Evolutionary conservation across 2,329 filamentous ascomycete genomes (phyloP).

Genomic region (Aspergillus melleus): DNA sequence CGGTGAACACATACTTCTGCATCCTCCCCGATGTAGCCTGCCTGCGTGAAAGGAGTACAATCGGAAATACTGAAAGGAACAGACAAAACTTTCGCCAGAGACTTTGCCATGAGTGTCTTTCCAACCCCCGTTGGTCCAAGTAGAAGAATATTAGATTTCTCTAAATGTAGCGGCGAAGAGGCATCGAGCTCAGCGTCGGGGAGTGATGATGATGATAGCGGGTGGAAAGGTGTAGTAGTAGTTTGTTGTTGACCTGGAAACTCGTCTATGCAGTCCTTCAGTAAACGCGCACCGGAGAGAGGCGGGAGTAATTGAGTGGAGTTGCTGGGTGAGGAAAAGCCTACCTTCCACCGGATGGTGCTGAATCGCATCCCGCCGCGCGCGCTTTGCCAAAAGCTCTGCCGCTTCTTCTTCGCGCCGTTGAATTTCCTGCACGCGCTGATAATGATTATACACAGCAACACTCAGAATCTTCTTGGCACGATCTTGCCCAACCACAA

Average conservation of each 20-base stretch:
- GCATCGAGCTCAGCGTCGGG: conserved; percentile 50
- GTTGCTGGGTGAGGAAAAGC: not conserved
- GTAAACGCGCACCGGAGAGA: not conserved
- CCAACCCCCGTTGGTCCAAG: conserved; percentile 92
- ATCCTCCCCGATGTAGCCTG: conserved; percentile 96
- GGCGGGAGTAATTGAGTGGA: not conserved
- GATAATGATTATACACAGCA: conserved; percentile 95
- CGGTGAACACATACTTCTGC: conserved; percentile 94
- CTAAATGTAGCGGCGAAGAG: conserved; percentile 68
- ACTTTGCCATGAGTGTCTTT: conserved; percentile 91
- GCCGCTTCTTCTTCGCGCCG: conserved; percentile 78
- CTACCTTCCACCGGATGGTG: conserved; percentile 77
- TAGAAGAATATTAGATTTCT: conserved; percentile 92
- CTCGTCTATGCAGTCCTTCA: conserved; percentile 51
- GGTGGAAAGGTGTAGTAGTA: conserved; percentile 38
- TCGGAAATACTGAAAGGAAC: conserved; percentile 95
- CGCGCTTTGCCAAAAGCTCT: conserved; percentile 68
- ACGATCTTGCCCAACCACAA: conserved; percentile 92
- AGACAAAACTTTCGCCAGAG: conserved; percentile 85
- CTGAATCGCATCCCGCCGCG: conserved; percentile 67
- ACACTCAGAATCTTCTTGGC: conserved; percentile 90
- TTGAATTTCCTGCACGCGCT: conserved; percentile 74
- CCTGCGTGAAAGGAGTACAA: conserved; percentile 93
- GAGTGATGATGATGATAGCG: conserved; percentile 24
- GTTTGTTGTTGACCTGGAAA: conserved; percentile 62